phyloP scores from a whole-genome alignment of 177 flowering plant species.

The Tripterygium wilfordii region DNA sequence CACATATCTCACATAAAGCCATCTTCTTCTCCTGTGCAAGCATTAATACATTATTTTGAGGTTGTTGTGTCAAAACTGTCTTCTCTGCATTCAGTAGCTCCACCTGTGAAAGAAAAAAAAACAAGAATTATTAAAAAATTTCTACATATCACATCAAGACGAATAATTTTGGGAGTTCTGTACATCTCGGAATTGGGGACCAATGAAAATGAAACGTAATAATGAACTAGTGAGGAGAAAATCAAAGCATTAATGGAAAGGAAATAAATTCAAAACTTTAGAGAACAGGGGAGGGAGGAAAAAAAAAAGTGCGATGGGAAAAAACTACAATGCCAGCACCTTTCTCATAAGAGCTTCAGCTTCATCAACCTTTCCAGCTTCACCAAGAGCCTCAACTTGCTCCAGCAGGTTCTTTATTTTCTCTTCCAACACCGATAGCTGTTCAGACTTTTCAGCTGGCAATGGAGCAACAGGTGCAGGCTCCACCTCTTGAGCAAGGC shows the following conservation, averaged over 20 bases:
- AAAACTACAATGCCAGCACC: conserved; percentile 46
- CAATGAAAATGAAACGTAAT: neutral
- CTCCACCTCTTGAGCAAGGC: conserved; percentile 86
- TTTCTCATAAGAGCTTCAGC: conserved; percentile 99
- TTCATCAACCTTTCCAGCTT: conserved; percentile 98
- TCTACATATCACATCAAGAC: too few relatives aligned
- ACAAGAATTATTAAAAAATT: too few relatives aligned
- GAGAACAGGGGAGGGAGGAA: too few relatives aligned
- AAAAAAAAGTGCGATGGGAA: too few relatives aligned
- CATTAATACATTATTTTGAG: conserved; percentile 55
- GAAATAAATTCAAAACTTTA: neutral
- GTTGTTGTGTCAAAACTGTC: conserved; percentile 64
- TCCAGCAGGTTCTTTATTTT: conserved; percentile 91
- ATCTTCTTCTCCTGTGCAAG: conserved; percentile 93
- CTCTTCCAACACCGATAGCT: conserved; percentile 81
- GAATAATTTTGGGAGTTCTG: too few relatives aligned
- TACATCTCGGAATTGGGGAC: neutral
- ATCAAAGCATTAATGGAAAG: neutral
- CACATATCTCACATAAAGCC: conserved; percentile 96
- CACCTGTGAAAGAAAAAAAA: conserved; percentile 45
- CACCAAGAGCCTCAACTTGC: conserved; percentile 94
- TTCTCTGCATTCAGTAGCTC: conserved; percentile 81
- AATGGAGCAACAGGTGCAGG: conserved; percentile 64
- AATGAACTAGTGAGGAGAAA: neutral
- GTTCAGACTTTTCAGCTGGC: conserved; percentile 82